Percentiles rank a stretch among this genome's conserved stretches.
These are phyloP conservation scores for Talaromyces liani DNA, from an alignment of 495 filamentous ascomycete species.

Conservation along the genomic window DNA sequence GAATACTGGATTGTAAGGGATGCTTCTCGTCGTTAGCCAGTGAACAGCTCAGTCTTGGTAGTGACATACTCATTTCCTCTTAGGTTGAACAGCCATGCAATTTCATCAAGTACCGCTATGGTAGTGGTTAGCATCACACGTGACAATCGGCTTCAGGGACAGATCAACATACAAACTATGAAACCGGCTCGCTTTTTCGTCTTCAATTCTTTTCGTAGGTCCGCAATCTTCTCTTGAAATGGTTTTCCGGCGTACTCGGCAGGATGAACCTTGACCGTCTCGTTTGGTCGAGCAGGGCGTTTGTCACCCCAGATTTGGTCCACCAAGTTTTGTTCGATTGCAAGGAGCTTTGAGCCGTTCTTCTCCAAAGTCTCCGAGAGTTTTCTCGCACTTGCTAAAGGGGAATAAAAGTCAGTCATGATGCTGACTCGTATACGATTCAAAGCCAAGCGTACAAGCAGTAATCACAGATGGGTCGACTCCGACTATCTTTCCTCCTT, in stretches of 20 bases:
- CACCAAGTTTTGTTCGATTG: constrained; percentile 72
- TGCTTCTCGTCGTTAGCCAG: constrained; percentile 42
- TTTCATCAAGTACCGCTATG: constrained; percentile 82
- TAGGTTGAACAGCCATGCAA: constrained; percentile 97
- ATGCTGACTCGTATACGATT: not conserved
- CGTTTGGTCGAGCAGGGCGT: constrained; percentile 65
- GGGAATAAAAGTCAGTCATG: not conserved
- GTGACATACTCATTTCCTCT: constrained; percentile 74
- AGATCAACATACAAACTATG: constrained; percentile 59
- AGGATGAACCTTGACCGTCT: constrained; percentile 63
- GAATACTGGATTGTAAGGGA: constrained; percentile 98
- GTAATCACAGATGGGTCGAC: constrained; percentile 89
- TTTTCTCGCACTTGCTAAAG: constrained; percentile 67
- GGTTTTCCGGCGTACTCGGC: constrained; percentile 75
- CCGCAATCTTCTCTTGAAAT: constrained; percentile 74
- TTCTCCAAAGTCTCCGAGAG: constrained; percentile 80
- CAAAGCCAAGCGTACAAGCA: constrained; percentile 42
- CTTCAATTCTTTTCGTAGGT: constrained; percentile 84
- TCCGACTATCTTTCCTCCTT: constrained; percentile 78
- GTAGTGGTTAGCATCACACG: not conserved
- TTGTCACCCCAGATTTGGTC: constrained; percentile 78
- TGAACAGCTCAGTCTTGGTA: not conserved
- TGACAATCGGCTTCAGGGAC: no score
- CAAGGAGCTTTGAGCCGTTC: constrained; percentile 66
- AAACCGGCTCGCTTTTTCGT: constrained; percentile 86